Evolutionary conservation across 768 basidiomycete genomes (phyloP).

Genomic region (Chlorophyllum brunneum): DNA sequence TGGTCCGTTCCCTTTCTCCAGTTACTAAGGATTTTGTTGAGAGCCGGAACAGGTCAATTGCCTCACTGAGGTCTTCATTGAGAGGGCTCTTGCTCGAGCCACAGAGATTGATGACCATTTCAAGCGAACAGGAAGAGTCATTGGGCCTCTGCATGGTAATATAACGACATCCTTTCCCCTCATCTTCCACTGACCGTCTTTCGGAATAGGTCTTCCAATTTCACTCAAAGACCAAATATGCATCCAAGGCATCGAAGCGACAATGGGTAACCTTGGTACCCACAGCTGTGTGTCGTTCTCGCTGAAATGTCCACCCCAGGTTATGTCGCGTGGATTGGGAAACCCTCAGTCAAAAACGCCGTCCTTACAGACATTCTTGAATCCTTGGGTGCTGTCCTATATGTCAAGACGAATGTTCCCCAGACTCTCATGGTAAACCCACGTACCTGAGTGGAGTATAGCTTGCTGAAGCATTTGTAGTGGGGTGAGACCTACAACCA

Average conservation of each 20-base stretch:
- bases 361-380: constrained; percentile 66
- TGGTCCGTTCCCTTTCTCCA: constrained; percentile 43
- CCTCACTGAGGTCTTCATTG: constrained; percentile 79
- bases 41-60: constrained; percentile 58
- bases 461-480: constrained; percentile 28
- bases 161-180: constrained; percentile 6
- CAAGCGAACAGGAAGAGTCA: constrained; percentile 53
- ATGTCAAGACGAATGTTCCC: constrained; percentile 72
- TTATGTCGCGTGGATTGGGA: constrained; percentile 71
- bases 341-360: constrained; percentile 52
- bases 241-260: constrained; percentile 66
- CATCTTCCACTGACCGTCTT: background rate
- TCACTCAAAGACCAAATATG: constrained; percentile 74
- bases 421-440: constrained; percentile 66
- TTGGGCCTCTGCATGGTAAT: constrained; percentile 70
- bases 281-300: too few species aligned
- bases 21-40: background rate
- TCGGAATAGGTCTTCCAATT: constrained; percentile 49
- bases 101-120: constrained; percentile 61
- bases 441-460: background rate
- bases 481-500: constrained; percentile 78
- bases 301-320: constrained; percentile 32
- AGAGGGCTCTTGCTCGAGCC: constrained; percentile 63
- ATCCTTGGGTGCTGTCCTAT: constrained; percentile 65
- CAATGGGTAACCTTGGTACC: constrained; percentile 54